These are phyloP conservation scores for Aureobasidium lini DNA, from an alignment of 2,329 filamentous ascomycete genomes.

Conservation along the genomic window DNA sequence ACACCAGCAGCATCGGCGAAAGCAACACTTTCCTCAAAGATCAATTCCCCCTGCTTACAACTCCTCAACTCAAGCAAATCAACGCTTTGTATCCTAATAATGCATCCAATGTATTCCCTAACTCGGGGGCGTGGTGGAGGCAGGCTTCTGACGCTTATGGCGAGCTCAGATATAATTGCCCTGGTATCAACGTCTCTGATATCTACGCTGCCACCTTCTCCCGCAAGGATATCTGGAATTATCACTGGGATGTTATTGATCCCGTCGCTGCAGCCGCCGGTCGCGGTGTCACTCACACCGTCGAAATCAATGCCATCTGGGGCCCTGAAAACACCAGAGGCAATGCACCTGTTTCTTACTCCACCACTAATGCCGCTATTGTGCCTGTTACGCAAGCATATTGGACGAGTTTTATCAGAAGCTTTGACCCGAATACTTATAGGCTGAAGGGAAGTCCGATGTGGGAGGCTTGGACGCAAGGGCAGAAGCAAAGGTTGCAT, in stretches of 20 bases:
- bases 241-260: slow-evolving; percentile 62
- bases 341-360: slow-evolving; percentile 49
- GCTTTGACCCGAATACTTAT: slow-evolving; percentile 56
- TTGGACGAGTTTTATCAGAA: slow-evolving; percentile 66
- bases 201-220: slow-evolving; percentile 22
- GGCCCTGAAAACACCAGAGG: slow-evolving; percentile 50
- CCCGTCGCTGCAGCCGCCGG: slow-evolving; percentile 45
- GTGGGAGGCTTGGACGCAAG: slow-evolving; percentile 43
- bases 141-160: slow-evolving; percentile 53
- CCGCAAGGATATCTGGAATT: slow-evolving; percentile 6
- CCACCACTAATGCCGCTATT: slow-evolving; percentile 47
- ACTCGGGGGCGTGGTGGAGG: slow-evolving; percentile 49
- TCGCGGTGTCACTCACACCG: slow-evolving; percentile 58
- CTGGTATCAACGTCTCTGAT: slow-evolving; percentile 49
- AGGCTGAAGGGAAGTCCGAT: slow-evolving; percentile 39
- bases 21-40: slow-evolving; percentile 50
- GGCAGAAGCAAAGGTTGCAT: slow-evolving; percentile 26
- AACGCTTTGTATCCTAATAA: slow-evolving; percentile 45
- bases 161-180: slow-evolving; percentile 59
- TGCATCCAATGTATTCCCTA: slow-evolving; percentile 34
- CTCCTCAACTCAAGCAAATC: slow-evolving; percentile 44
- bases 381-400: slow-evolving; percentile 59
- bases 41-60: slow-evolving; percentile 51
- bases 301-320: slow-evolving; percentile 61
- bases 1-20: slow-evolving; percentile 39